Percentiles rank a stretch among this genome's conserved stretches.
Evolutionary conservation across 2,329 filamentous ascomycete species (phyloP).

Genomic region (Cryphonectria parasitica): DNA sequence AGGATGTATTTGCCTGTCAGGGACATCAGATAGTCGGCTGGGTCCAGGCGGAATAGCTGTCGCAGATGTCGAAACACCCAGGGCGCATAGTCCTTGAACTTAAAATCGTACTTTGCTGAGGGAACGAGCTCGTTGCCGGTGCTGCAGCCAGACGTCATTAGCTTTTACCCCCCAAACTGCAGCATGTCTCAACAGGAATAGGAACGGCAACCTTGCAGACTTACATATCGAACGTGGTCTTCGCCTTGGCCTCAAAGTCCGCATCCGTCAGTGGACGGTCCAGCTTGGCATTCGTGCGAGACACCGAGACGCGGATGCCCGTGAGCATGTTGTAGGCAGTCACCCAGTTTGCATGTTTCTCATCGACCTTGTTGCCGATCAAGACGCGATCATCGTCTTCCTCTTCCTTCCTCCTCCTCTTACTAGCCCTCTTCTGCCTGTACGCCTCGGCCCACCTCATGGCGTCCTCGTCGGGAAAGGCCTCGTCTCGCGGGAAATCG

Average conservation of each 20-base stretch:
- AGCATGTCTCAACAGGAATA: neutral
- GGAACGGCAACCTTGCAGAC: constrained; percentile 36
- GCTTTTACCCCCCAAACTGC: constrained; percentile 27
- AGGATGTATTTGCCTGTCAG: constrained; percentile 98
- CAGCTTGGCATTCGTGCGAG: constrained; percentile 93
- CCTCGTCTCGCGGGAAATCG: constrained; percentile 81
- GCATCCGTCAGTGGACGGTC: constrained; percentile 86
- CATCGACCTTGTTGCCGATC: constrained; percentile 96
- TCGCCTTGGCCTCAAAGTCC: constrained; percentile 93
- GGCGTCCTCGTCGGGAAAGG: constrained; percentile 86
- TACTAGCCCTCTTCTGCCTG: constrained; percentile 87
- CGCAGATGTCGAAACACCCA: constrained; percentile 97
- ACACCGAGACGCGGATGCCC: constrained; percentile 95
- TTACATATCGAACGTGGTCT: constrained; percentile 98
- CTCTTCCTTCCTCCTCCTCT: constrained; percentile 78
- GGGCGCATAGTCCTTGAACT: constrained; percentile 99
- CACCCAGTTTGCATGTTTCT: constrained; percentile 95
- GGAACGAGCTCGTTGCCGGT: constrained; percentile 97
- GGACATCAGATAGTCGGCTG: constrained; percentile 97
- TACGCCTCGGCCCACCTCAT: constrained; percentile 91
- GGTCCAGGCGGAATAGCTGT: constrained; percentile 85
- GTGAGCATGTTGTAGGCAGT: constrained; percentile 99
- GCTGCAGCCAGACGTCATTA: constrained; percentile 51
- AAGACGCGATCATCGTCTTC: constrained; percentile 94
- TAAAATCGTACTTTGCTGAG: constrained; percentile 99